Evolutionary conservation across 108 stramenopile species (phyloP).

Genomic region (Chaetoceros muelleri): DNA sequence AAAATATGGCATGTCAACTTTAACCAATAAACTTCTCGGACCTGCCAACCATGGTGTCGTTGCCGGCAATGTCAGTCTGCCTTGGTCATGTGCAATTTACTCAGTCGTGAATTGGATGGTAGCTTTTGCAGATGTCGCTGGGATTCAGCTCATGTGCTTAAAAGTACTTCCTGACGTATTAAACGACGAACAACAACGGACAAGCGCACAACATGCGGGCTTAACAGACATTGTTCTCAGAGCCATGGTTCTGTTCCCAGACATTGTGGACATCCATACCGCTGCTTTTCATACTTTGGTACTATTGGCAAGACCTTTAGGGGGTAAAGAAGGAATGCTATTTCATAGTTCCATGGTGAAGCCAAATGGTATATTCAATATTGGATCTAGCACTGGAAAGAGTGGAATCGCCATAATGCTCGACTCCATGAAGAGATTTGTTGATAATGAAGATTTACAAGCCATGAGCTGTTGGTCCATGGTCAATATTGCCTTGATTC

Average conservation of each 20-base stretch:
- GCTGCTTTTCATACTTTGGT: conserved; percentile 87
- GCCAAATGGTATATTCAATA: conserved; percentile 43
- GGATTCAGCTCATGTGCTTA: conserved; percentile 81
- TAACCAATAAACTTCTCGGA: conserved; percentile 54
- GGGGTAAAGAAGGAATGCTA: conserved; percentile 87
- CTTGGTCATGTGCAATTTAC: conserved; percentile 82
- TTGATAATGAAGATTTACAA: conserved; percentile 60
- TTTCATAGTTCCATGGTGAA: conserved; percentile 77
- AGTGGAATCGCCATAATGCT: conserved; percentile 84
- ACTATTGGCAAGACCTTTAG: conserved; percentile 81
- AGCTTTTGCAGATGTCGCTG: conserved; percentile 72
- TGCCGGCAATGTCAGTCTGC: conserved; percentile 42
- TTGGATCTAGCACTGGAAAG: conserved; percentile 21
- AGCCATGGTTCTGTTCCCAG: conserved; percentile 75
- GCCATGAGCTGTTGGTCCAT: conserved; percentile 93
- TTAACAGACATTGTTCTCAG: conserved; percentile 71
- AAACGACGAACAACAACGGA: conserved; percentile 65
- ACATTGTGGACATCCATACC: conserved; percentile 66
- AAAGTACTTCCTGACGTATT: conserved; percentile 60
- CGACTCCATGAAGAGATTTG: conserved; percentile 75
- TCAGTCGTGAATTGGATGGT: conserved; percentile 88
- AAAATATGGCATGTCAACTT: conserved; percentile 47
- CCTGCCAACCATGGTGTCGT: conserved; percentile 26
- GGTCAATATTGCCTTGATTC: conserved; percentile 85
- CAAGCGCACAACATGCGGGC: conserved; percentile 59